Evolutionary conservation across 345 rosid species (phyloP).

Genomic region (Eucalyptus erythrocorys): DNA sequence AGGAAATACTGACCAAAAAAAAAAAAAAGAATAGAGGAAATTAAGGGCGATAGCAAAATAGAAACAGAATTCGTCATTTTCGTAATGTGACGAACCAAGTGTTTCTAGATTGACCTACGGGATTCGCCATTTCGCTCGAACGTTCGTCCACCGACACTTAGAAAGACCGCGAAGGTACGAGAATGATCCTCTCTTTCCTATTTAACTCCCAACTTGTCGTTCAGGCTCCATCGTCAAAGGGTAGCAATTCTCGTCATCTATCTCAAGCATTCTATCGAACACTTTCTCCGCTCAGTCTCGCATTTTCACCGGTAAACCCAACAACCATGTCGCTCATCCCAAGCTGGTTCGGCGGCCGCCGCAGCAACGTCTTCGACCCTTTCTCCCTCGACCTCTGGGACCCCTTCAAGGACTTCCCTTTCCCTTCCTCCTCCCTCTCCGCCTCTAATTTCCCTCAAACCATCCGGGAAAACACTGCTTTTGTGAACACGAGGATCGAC

Average conservation of each 20-base stretch:
- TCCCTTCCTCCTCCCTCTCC: neutral
- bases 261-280: neutral
- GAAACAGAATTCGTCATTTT: no score
- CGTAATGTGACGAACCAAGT: no score
- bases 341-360: neutral
- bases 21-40: no score
- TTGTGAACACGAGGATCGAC: no score
- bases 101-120: neutral
- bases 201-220: neutral
- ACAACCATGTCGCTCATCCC: slow-evolving; percentile 10
- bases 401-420: neutral
- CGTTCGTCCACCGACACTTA: neutral
- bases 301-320: neutral
- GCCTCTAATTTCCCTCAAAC: neutral
- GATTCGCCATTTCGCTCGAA: neutral
- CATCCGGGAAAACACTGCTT: neutral
- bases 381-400: slow-evolving; percentile 15
- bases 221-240: neutral
- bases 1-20: no score
- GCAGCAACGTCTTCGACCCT: slow-evolving; percentile 5
- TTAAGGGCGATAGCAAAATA: no score
- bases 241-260: neutral
- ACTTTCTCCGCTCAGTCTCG: neutral
- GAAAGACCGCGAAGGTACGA: neutral
- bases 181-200: neutral